Base-by-base conservation (phyloP, 2,329 filamentous ascomycete genomes). In the Cladobotryum mycophilum region DNA sequence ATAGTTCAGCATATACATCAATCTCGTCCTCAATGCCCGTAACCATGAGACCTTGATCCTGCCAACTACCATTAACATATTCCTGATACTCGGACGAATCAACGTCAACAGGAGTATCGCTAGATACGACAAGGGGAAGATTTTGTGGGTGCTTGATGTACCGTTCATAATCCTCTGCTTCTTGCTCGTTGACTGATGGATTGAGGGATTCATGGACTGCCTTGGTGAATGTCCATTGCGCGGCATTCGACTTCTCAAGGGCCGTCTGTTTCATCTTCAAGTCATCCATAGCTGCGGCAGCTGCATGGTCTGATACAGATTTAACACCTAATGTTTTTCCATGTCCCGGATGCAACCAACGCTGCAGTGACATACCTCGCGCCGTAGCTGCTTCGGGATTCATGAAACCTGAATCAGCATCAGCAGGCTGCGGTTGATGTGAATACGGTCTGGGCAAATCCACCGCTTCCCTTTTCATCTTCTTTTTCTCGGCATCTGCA, bases 81-180 rank as follows among this genome's bases (percentile, higher is more conserved):
- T 91, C 88, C 53, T 88, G 73, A 60, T 93, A 90, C 57, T 95
- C 89, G 1, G 73, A 76, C 4, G 72, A 72, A 53, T 81, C 75
- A 42, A 81, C 70, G 53, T 82, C 74, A 2, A 77, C 75, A 0
- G 83, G 81, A 3, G 80, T 76, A 53, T 88, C 83, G 37, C 78
- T 82, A 4, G 84, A 86, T 1, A 88, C 78, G 0, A 93, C 89
- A 2, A 99, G 78, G 0, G 92, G 90, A 1, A 99, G 81, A 48
- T 86, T 91, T 50, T 95, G 84, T 2, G 93, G 91, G 62, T 99
- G 93, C 44, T 80, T 82, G 58, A 99, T 84, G 68, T 97, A 99
- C 20, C 86, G 82, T 52, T 84, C 80, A 65, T 99, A 99, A 65
- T 97, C 93, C 43, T 86, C 84, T 20, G 84, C 82, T 70, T 97